Base-by-base conservation (phyloP, 345 rosid genomes). In the Cochlearia excelsa region DNA sequence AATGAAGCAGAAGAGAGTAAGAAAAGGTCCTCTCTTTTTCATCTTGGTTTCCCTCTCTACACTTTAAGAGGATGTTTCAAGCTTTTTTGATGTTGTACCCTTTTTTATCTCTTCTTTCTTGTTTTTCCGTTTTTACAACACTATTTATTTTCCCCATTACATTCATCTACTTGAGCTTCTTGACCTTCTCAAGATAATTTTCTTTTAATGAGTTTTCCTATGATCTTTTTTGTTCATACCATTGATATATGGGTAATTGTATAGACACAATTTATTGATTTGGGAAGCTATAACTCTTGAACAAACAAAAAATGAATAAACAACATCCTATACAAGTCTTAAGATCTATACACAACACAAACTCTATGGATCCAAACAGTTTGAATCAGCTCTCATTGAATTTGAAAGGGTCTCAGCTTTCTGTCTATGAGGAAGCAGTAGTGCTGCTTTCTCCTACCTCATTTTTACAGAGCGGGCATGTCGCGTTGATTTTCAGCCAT, bases 401-500 rank as follows among this genome's bases (percentile, higher is more conserved):
- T 46, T 33, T 28, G 31, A 28, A 34, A 65, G 56, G 49, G 23
- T 37, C 31, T 54, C 57, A 34, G 57, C 42, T 48, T 41, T 27
- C 23, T 48, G 45, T 46, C 54, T 51, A 71, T 0, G 70, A 59
- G 3, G 76, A 68, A 8, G 72, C 68, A 50, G 31, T 50, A 54
- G 23, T 16, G 23, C 68, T 57, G 57, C 79, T 77, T 62, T 79
- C 88, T n/a, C 80, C 70, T 5, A 84, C 68, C 72, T 82, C 88
- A 2, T 53, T 69, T 68, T 87, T 84, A 67, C 95, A 84, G 30
- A 87, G 88, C 26, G 91, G 91, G 50, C 95, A 84, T 0, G 78
- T 76, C 9, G 88, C 95, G n/a, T 82, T 87, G 54, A 84, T 81
- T 59, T 82, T 84, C 33, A 87, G 66, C 95, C 91, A 87, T 65